Conservation (phyloP, 495 filamentous ascomycete genomes). For the Daldinia grandis region DNA sequence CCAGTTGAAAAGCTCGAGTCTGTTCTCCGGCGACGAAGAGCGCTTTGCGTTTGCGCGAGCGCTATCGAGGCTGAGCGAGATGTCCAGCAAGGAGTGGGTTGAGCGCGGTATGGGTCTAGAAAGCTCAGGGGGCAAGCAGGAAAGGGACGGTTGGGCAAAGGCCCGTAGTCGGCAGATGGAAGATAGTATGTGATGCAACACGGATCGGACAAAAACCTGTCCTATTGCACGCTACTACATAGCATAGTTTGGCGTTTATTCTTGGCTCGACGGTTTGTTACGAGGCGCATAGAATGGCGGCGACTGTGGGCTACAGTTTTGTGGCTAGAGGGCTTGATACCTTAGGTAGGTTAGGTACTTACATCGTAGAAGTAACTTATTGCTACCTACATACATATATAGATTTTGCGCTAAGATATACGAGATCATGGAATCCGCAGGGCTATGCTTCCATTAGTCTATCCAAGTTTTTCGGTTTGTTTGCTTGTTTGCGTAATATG, state of each 20-base stretch:
- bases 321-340: slow-evolving; percentile 2
- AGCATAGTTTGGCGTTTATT: slow-evolving; percentile 22
- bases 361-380: background rate
- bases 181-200: slow-evolving; percentile 68
- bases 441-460: background rate
- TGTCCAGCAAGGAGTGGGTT: slow-evolving; percentile 95
- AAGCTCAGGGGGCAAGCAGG: slow-evolving; percentile 64
- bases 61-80: slow-evolving; percentile 83
- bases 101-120: slow-evolving; percentile 81
- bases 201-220: background rate
- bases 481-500: background rate
- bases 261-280: slow-evolving; percentile 1
- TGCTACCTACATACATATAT: too few species aligned
- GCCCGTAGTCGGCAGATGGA: slow-evolving; percentile 73
- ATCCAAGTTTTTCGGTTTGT: too few species aligned
- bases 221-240: background rate
- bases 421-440: background rate
- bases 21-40: slow-evolving; percentile 97
- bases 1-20: slow-evolving; percentile 81
- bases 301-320: background rate
- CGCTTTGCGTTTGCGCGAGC: slow-evolving; percentile 94
- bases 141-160: slow-evolving; percentile 71
- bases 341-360: too few species aligned
- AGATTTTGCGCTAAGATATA: background rate
- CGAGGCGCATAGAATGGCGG: slow-evolving; percentile 9